phyloP scores from a whole-genome alignment of 2,329 filamentous ascomycete species.

The Golovinomyces cichoracearum region DNA sequence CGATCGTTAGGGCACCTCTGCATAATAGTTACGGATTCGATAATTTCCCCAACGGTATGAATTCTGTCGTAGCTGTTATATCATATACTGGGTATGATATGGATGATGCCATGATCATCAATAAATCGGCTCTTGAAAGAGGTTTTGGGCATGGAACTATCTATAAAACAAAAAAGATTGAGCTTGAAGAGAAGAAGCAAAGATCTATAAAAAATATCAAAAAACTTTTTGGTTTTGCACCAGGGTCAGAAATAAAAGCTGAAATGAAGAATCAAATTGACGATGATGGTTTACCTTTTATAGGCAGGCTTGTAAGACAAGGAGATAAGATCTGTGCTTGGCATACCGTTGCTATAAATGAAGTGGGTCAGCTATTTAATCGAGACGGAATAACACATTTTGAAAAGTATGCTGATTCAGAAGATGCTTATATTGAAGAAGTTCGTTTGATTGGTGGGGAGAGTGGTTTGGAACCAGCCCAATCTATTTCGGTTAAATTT shows the following conservation, averaged over 20 bases:
- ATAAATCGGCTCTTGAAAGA: constrained; percentile 87
- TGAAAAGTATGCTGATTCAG: constrained; percentile 81
- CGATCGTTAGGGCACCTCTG: constrained; percentile 68
- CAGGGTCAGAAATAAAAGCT: constrained; percentile 39
- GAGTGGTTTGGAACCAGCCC: constrained; percentile 53
- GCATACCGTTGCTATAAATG: constrained; percentile 65
- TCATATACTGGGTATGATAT: constrained; percentile 99
- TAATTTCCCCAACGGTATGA: constrained; percentile 92
- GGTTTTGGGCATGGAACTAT: constrained; percentile 90
- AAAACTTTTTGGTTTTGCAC: constrained; percentile 79
- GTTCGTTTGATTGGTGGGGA: constrained; percentile 76
- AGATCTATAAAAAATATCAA: constrained; percentile 41
- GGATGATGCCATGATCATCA: constrained; percentile 99
- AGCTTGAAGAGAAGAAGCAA: constrained; percentile 48
- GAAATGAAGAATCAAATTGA: constrained; percentile 50
- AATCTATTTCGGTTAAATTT: constrained; percentile 78
- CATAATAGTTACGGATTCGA: constrained; percentile 94
- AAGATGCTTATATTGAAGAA: constrained; percentile 74
- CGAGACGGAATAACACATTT: constrained; percentile 65
- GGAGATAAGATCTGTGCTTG: constrained; percentile 73
- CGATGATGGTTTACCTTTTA: constrained; percentile 59
- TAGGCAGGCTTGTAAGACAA: constrained; percentile 52
- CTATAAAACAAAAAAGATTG: constrained; percentile 89
- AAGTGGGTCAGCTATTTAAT: constrained; percentile 54
- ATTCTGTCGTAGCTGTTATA: constrained; percentile 88